Base-by-base conservation (phyloP, 78 protist species). In the Planoprotostelium fungivorum region DNA sequence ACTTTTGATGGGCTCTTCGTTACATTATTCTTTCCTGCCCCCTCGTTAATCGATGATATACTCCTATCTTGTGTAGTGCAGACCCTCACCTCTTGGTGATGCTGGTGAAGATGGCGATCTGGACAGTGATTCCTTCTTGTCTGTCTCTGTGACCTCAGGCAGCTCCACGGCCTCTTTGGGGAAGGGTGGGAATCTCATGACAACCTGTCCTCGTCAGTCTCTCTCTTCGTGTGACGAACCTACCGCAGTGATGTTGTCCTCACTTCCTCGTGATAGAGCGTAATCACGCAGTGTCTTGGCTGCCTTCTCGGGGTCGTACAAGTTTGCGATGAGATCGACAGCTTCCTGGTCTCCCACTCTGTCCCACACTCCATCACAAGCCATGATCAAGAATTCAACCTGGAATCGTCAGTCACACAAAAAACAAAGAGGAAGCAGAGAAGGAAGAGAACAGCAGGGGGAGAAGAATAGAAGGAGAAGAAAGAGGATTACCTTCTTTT, bases 351-450 rank as follows among this genome's bases (percentile, higher is more conserved):
- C 97, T 16, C 92, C 87, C 9, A 95, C 83, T 0, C 94, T 93
- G 95, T 95, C 97, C 96, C 96, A 95, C 86, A 95, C 37, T 84
- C 97, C 97, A 94, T 95, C 97, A n/a, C 97, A 51, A 25, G 73
- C 73, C 73, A 51, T 51, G 73, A 51, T 51, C 73, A 95, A 29
- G 96, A 85, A 85, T 16, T 85, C n/a, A 16, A 85, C 37, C 36
- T 85, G 36, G 5, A 85, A 73, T 73, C 29, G 29, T 73, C 29
- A 29, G 29, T 73, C 29, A 73, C 29, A 73, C 29, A 73, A 29
- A 29, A 73, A 73, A 73, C 29, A 73, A 73, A 73, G 84, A 51
- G 73, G 31, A 25, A 16, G 73, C 73, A 51, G 73, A 51, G 16
- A 5, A 25, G 16, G 31, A 51, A 51, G 31, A 51, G 16, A 51